Base-by-base conservation (phyloP, 441 rosid species). In the Adansonia rubrostipa region DNA sequence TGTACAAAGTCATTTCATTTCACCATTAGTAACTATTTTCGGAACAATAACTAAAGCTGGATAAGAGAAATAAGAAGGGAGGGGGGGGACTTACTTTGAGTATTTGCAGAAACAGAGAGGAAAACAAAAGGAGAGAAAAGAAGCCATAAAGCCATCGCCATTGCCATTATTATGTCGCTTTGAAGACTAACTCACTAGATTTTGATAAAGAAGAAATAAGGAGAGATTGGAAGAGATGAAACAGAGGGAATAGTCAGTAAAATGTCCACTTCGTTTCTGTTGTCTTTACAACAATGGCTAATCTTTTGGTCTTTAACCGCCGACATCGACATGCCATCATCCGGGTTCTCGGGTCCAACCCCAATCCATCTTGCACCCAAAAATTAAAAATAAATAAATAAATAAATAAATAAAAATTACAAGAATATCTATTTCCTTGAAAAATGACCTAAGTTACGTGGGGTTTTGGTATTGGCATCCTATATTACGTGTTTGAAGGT, bases 31-130 rank as follows among this genome's bases (percentile, higher is more conserved):
- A 10, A 60, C 4, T 9, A 60, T 2, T 9, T 22, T 11, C 6
- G 44, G 14, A 28, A 13, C 44, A 28, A 63, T 28, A 6, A 42
- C 3, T 33, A 28, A 63, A 14, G 19, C 45, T 5, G 42, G 68
- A 57, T 66, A 6, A 1, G 63, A 0, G 69, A 5, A 51, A 33
- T 17, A 22, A 24, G 61, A 56, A 19, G 10, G n/a, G 11, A 33
- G 61, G 40, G 71, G 15, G 24, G 60, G 47, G 71, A 51, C 86
- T 87, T 9, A 91, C 94, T 28, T 6, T 83, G 89, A 62, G 79
- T 61, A 28, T 74, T 51, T 15, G 89, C 91, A 69, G 86, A 78
- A 73, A 82, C 84, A 61, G 84, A 76, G 62, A 85, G 44, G 71
- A 81, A 80, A 54, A 84, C 83, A 47, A 81, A 73, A 51, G 82